phyloP scores from a whole-genome alignment of 768 basidiomycete species.

The Amanita exitialis region DNA sequence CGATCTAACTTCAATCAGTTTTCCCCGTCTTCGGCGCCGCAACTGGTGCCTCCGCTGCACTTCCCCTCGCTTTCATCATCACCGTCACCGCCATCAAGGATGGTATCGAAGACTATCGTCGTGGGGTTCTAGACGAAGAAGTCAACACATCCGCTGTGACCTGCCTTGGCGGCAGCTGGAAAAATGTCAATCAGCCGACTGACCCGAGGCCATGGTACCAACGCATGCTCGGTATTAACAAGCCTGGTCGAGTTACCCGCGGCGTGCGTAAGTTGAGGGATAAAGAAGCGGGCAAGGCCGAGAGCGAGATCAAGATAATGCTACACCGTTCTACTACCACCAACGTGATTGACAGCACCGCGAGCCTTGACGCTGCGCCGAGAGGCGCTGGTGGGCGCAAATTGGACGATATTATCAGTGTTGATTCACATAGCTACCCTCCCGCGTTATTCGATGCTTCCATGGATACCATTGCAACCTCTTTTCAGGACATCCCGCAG shows the following conservation, averaged over 20 bases:
- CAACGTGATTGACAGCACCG: conserved; percentile 22
- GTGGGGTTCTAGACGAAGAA: conserved; percentile 78
- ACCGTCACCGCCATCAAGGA: conserved; percentile 91
- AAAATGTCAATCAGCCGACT: conserved; percentile 77
- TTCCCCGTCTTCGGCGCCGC: conserved; percentile 90
- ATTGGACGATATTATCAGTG: conserved; percentile 60
- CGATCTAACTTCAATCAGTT: conserved; percentile 28
- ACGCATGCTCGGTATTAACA: conserved; percentile 56
- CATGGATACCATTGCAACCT: conserved; percentile 18
- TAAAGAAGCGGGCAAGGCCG: conserved; percentile 54
- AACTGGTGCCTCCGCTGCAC: conserved; percentile 67
- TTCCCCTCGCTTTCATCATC: conserved; percentile 85
- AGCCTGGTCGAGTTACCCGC: conserved; percentile 68
- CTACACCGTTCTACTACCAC: neutral
- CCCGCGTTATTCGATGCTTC: conserved; percentile 31
- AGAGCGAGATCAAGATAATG: conserved; percentile 53
- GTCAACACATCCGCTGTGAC: conserved; percentile 94
- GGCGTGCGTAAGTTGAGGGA: conserved; percentile 83
- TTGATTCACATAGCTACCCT: conserved; percentile 59
- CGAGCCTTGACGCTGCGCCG: conserved; percentile 28
- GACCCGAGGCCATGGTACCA: conserved; percentile 74
- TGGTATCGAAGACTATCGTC: conserved; percentile 92
- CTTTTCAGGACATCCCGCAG: conserved; percentile 10
- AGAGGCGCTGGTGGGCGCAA: conserved; percentile 38
- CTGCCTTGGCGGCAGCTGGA: conserved; percentile 74